phyloP scores from a whole-genome alignment of 1,139 yeast genomes.

The Geotrichum restrictum region DNA sequence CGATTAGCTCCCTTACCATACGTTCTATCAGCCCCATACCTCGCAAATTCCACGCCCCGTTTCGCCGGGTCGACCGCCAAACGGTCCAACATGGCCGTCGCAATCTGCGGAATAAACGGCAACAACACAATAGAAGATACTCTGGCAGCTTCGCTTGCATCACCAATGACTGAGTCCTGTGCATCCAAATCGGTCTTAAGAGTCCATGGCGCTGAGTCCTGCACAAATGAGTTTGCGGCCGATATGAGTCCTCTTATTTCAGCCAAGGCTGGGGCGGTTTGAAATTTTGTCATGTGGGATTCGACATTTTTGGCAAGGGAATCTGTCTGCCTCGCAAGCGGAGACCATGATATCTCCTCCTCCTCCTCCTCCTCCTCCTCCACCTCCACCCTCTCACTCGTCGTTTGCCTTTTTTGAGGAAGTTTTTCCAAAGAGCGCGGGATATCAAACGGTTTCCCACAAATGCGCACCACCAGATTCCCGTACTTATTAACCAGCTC shows the following conservation, averaged over 20 bases:
- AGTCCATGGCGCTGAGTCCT: conserved; percentile 55
- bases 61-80: conserved; percentile 48
- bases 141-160: conserved; percentile 69
- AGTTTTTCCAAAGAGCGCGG: conserved; percentile 39
- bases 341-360: background rate
- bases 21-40: conserved; percentile 46
- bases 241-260: conserved; percentile 62
- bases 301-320: conserved; percentile 42
- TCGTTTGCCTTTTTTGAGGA: too few species aligned
- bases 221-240: conserved; percentile 59
- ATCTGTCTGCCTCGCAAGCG: conserved; percentile 34
- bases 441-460: conserved; percentile 66
- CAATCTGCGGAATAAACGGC: conserved; percentile 68
- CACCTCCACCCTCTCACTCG: too few species aligned
- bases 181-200: conserved; percentile 25
- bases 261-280: conserved; percentile 54
- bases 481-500: conserved; percentile 77
- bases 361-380: too few species aligned
- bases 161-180: conserved; percentile 48
- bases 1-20: conserved; percentile 49
- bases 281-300: conserved; percentile 46
- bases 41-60: conserved; percentile 45
- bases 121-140: conserved; percentile 61
- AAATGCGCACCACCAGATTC: conserved; percentile 67
- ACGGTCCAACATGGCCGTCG: conserved; percentile 58